phyloP scores from a whole-genome alignment of 495 filamentous ascomycete genomes.

The Saxophila tyrrhenica region DNA sequence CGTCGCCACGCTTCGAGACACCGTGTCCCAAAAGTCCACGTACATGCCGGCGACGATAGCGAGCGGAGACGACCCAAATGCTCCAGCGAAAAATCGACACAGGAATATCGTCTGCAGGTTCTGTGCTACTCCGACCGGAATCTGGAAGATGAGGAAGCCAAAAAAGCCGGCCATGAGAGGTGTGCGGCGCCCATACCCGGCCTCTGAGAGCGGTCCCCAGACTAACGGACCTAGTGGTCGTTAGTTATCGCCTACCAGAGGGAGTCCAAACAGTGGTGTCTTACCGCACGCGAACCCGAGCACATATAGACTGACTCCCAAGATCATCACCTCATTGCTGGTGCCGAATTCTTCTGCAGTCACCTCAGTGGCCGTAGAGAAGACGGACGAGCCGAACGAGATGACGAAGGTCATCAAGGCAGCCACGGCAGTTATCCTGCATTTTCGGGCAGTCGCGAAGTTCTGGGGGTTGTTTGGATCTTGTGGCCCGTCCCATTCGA shows the following conservation, averaged over 20 bases:
- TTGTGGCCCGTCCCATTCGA: constrained; percentile 10
- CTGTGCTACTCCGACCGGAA: constrained; percentile 48
- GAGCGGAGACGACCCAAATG: constrained; percentile 53
- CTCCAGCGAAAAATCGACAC: constrained; percentile 50
- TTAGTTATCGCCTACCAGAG: constrained; percentile 11
- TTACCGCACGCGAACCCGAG: constrained; percentile 24
- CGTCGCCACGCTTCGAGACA: constrained; percentile 47
- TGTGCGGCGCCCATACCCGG: constrained; percentile 40
- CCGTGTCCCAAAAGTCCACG: constrained; percentile 49
- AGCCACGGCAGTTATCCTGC: constrained; percentile 25
- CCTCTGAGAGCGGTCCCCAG: constrained; percentile 47
- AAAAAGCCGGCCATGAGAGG: constrained; percentile 44
- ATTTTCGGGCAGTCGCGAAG: constrained; percentile 12
- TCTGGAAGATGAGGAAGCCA: constrained; percentile 49
- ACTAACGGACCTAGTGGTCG: constrained; percentile 35
- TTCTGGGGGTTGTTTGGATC: constrained; percentile 16
- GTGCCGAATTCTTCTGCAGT: constrained; percentile 39
- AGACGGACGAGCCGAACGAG: constrained; percentile 47
- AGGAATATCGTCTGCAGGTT: constrained; percentile 50
- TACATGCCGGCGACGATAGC: constrained; percentile 49
- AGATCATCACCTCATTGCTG: constrained; percentile 36
- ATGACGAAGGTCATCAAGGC: constrained; percentile 45
- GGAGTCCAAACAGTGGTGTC: background rate
- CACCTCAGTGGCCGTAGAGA: constrained; percentile 37
- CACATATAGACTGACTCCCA: constrained; percentile 44